These are phyloP conservation scores for Cyberlindnera samutprakarnensis DNA, from an alignment of 805 yeast species.

Conservation along the genomic window DNA sequence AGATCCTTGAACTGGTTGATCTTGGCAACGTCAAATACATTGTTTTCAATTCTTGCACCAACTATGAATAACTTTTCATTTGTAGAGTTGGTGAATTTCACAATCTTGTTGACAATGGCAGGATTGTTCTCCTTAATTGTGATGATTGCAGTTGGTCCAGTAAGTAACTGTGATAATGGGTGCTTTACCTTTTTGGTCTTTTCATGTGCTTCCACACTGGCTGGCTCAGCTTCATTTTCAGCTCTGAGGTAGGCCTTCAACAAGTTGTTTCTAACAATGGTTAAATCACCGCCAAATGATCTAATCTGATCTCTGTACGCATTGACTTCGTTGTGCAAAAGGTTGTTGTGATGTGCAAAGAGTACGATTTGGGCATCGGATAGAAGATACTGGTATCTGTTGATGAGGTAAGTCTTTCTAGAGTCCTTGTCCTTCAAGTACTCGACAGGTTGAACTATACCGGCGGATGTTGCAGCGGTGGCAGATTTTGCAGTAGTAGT, in stretches of 20 bases:
- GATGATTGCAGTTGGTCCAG: conserved; percentile 84
- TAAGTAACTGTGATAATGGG: conserved; percentile 62
- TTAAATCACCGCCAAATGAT: conserved; percentile 61
- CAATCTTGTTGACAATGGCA: conserved; percentile 48
- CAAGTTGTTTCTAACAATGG: conserved; percentile 59
- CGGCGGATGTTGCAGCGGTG: conserved; percentile 1
- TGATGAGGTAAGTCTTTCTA: conserved; percentile 82
- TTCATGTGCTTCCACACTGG: conserved; percentile 43
- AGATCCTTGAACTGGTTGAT: conserved; percentile 62
- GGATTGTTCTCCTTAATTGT: conserved; percentile 68
- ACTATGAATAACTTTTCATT: conserved; percentile 72
- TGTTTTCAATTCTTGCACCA: conserved; percentile 77
- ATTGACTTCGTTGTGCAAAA: conserved; percentile 61
- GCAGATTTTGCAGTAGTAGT: conserved; percentile 6
- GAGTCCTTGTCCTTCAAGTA: conserved; percentile 52
- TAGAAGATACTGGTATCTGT: conserved; percentile 66
- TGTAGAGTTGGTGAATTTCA: conserved; percentile 52
- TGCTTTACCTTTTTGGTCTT: conserved; percentile 40
- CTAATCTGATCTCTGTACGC: conserved; percentile 52
- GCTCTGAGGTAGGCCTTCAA: conserved; percentile 75
- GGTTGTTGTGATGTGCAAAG: conserved; percentile 79
- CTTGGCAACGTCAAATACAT: conserved; percentile 42
- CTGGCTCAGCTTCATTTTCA: conserved; percentile 65
- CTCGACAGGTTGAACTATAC: conserved; percentile 24
- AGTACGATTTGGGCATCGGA: conserved; percentile 63